Conservation (phyloP, 345 rosid species). For the Arabis alpina region DNA sequence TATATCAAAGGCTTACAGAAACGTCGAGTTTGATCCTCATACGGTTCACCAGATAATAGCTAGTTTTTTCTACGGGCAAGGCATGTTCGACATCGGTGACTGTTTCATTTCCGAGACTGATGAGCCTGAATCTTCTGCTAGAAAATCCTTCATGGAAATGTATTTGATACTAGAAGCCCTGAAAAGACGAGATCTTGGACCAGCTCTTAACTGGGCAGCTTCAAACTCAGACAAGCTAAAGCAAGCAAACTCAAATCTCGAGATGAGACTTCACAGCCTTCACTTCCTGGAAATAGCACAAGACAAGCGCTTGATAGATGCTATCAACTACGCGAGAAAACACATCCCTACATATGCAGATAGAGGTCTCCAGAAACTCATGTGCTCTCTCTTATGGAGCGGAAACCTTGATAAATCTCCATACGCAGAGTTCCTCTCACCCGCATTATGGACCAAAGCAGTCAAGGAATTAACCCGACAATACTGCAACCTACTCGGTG, state of each 20-base stretch:
- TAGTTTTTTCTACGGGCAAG: slow-evolving; percentile 55
- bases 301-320: slow-evolving; percentile 48
- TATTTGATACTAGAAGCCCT: slow-evolving; percentile 57
- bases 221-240: slow-evolving; percentile 57
- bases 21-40: slow-evolving; percentile 55
- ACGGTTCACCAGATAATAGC: slow-evolving; percentile 61
- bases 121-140: slow-evolving; percentile 49
- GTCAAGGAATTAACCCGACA: slow-evolving; percentile 60
- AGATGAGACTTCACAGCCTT: slow-evolving; percentile 63
- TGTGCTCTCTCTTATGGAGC: slow-evolving; percentile 60
- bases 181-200: slow-evolving; percentile 51
- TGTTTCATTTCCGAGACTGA: slow-evolving; percentile 54
- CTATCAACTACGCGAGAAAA: slow-evolving; percentile 58
- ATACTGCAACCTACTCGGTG: slow-evolving; percentile 62
- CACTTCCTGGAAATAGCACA: slow-evolving; percentile 58
- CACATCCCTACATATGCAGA: slow-evolving; percentile 49
- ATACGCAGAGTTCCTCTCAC: slow-evolving; percentile 50
- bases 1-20: slow-evolving; percentile 63
- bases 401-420: slow-evolving; percentile 55
- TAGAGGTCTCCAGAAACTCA: slow-evolving; percentile 56
- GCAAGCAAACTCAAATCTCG: slow-evolving; percentile 61
- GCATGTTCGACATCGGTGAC: slow-evolving; percentile 59
- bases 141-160: slow-evolving; percentile 55
- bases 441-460: slow-evolving; percentile 51
- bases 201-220: slow-evolving; percentile 62